These are phyloP conservation scores for Solanum hybrid DNA, from an alignment of 305 asterid genomes.

Conservation along the genomic window DNA sequence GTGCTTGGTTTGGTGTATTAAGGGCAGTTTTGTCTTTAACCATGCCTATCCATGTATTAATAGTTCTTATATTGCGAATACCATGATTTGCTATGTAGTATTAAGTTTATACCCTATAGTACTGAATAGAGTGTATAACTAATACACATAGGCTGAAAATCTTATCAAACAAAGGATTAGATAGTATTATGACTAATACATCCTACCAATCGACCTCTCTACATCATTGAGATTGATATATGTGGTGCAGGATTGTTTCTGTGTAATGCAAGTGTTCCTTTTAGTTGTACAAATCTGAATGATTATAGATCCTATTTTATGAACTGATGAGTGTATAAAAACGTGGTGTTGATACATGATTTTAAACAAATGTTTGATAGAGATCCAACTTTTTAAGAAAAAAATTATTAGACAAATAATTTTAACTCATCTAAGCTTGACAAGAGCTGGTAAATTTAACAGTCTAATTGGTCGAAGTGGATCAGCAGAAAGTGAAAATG, in stretches of 20 bases:
- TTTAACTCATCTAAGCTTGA: not conserved
- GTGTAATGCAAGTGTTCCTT: not conserved
- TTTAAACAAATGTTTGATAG: not conserved
- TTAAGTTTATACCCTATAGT: not conserved
- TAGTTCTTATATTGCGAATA: not conserved
- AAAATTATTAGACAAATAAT: not conserved
- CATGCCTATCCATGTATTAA: not conserved
- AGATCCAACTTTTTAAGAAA: not conserved
- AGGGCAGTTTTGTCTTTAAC: not conserved
- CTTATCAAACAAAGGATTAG: not conserved
- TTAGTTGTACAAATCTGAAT: not conserved
- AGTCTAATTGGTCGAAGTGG: not conserved
- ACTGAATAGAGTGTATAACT: not conserved
- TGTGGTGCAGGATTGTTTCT: not conserved
- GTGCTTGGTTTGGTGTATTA: not conserved
- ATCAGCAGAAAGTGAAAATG: not conserved
- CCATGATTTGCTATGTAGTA: not conserved
- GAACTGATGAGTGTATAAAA: not conserved
- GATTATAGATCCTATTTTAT: not conserved
- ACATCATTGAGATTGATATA: not conserved
- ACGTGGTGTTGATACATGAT: not conserved
- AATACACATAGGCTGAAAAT: not conserved
- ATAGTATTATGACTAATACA: not conserved
- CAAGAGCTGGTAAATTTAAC: not conserved
- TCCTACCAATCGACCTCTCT: not conserved